Conservation (phyloP, 495 filamentous ascomycete species). For the Jackrogersella multiformis region DNA sequence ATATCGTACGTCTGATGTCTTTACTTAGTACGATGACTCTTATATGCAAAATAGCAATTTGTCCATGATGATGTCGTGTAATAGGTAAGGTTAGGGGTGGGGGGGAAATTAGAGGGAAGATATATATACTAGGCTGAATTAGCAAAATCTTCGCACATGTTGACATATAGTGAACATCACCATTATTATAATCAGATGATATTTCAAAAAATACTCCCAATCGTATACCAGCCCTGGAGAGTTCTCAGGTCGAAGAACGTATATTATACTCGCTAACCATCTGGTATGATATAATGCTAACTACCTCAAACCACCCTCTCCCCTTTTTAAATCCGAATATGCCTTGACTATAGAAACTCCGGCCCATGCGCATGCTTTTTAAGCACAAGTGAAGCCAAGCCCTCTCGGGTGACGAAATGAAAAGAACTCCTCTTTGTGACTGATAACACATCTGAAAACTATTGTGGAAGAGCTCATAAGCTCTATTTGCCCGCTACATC, state of each 20-base stretch:
- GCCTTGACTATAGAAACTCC: conserved; percentile 20
- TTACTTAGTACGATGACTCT: background rate
- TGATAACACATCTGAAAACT: background rate
- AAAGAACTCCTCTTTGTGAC: background rate
- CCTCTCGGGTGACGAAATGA: background rate
- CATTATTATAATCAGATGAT: background rate
- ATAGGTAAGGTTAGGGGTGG: background rate
- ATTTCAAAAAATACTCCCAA: background rate
- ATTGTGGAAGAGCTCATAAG: background rate
- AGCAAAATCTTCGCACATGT: background rate
- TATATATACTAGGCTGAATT: background rate
- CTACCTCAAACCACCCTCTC: background rate
- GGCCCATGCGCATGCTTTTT: conserved; percentile 3
- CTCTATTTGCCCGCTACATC: conserved; percentile 6
- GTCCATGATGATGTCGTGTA: background rate
- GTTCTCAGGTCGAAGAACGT: background rate
- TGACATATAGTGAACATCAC: background rate
- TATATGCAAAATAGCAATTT: background rate
- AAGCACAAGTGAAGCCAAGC: conserved; percentile 1
- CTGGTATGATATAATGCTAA: conserved; percentile 18
- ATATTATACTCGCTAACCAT: conserved; percentile 21
- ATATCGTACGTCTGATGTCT: conserved; percentile 1
- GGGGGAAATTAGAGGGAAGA: background rate
- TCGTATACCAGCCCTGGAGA: background rate
- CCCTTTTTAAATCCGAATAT: conserved; percentile 27